Evolutionary conservation across 2,329 filamentous ascomycete genomes (phyloP).

Genomic region (Leptographium flavum): DNA sequence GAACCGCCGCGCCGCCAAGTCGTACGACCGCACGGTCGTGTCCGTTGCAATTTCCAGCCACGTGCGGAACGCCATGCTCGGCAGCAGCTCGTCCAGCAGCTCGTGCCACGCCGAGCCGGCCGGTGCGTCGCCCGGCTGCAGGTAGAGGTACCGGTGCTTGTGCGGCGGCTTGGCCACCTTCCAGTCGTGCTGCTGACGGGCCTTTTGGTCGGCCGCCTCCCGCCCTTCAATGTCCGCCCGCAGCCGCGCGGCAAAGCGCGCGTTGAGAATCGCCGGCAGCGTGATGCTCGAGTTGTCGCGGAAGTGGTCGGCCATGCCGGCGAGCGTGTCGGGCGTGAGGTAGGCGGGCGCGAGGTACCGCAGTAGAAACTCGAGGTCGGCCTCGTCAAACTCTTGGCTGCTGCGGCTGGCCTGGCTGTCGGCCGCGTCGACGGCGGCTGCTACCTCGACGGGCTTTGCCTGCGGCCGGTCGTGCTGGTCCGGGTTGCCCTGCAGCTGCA

Average conservation of each 20-base stretch:
- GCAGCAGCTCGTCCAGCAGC: conserved; percentile 68
- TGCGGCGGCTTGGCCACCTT: conserved; percentile 76
- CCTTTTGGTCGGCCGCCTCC: conserved; percentile 25
- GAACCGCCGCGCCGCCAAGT: conserved; percentile 76
- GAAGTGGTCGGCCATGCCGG: conserved; percentile 69
- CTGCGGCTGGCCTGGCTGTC: conserved; percentile 30
- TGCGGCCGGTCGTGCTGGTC: conserved; percentile 79
- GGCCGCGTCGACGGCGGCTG: conserved; percentile 16
- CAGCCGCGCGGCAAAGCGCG: conserved; percentile 63
- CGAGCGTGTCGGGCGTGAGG: conserved; percentile 79
- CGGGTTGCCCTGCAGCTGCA: conserved; percentile 82
- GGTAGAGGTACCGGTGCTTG: conserved; percentile 86
- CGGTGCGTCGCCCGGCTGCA: conserved; percentile 35
- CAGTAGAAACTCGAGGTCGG: conserved; percentile 78
- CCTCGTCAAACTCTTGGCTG: conserved; percentile 46
- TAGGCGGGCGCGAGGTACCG: conserved; percentile 85
- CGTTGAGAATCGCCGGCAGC: conserved; percentile 62
- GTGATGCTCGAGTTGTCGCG: conserved; percentile 72
- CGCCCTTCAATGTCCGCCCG: conserved; percentile 54
- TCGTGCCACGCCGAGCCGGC: conserved; percentile 53
- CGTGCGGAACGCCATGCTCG: conserved; percentile 72
- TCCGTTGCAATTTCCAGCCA: conserved; percentile 80
- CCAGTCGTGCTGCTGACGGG: conserved; percentile 33
- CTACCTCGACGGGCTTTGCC: conserved; percentile 32
- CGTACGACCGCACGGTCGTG: conserved; percentile 55